These are phyloP conservation scores for Pythium sukuiense DNA, from an alignment of 352 stramenopile genomes.

Conservation along the genomic window DNA sequence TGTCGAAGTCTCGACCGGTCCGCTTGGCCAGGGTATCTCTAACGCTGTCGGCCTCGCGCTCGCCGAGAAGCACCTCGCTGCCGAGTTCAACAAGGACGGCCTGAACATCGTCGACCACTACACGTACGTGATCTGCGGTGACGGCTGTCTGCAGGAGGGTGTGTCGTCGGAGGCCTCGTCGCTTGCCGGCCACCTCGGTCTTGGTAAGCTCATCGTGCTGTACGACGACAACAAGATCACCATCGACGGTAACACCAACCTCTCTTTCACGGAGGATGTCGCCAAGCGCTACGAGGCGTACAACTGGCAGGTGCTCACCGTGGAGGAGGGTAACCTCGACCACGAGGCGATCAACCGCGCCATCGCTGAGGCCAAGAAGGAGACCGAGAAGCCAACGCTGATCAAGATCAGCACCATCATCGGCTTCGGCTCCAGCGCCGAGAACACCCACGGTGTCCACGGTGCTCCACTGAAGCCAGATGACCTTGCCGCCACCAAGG, in stretches of 20 bases:
- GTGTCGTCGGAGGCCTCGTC: constrained; percentile 95
- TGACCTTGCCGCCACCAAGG: constrained; percentile 91
- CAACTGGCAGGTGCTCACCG: constrained; percentile 95
- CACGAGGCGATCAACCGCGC: constrained; percentile 92
- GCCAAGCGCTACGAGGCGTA: constrained; percentile 98
- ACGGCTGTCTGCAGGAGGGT: constrained; percentile 99
- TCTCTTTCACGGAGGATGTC: constrained; percentile 99
- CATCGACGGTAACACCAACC: constrained; percentile 96
- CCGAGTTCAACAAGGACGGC: constrained; percentile 96
- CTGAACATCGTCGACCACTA: constrained; percentile 97
- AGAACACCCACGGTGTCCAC: constrained; percentile 94
- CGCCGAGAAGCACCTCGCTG: constrained; percentile 97
- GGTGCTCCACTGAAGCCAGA: constrained; percentile 95
- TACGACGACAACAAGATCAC: constrained; percentile 99
- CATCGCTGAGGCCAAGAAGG: constrained; percentile 93
- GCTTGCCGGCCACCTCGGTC: constrained; percentile 96
- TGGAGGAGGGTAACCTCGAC: constrained; percentile 95
- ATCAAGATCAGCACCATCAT: constrained; percentile 99
- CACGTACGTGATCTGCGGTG: constrained; percentile 99
- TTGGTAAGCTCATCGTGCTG: constrained; percentile 98
- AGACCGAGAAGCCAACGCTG: constrained; percentile 96
- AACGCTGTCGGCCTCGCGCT: constrained; percentile 98
- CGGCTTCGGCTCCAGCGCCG: constrained; percentile 93
- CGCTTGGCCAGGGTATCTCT: constrained; percentile 97
- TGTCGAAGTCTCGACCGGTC: constrained; percentile 97